Conservation (phyloP, 345 rosid genomes). For the Arabidopsis arenosa region DNA sequence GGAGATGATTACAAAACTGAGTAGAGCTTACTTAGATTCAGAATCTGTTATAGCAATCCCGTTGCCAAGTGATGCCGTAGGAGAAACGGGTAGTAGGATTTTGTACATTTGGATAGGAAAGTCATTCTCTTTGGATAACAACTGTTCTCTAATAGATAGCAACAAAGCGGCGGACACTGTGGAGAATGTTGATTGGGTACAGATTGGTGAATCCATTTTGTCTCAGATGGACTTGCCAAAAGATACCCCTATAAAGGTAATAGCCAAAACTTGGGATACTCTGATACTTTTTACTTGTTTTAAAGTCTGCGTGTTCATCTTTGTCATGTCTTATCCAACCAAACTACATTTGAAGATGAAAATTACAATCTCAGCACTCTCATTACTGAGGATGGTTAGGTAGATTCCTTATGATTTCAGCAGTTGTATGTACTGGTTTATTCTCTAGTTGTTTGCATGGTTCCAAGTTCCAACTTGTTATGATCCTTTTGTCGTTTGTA, state of each 20-base stretch:
- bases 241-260: constrained; percentile 72
- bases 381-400: background rate
- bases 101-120: constrained; percentile 89
- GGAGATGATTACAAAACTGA: constrained; percentile 58
- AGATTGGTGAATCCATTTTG: constrained; percentile 62
- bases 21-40: constrained; percentile 58
- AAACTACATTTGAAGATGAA: background rate
- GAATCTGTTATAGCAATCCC: constrained; percentile 66
- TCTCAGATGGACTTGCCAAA: constrained; percentile 63
- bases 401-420: background rate
- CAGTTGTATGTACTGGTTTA: constrained; percentile 13
- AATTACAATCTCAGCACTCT: constrained; percentile 14
- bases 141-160: constrained; percentile 53
- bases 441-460: background rate
- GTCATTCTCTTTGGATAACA: constrained; percentile 54
- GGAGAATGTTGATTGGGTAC: constrained; percentile 64
- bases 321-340: constrained; percentile 11
- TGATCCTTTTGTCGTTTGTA: constrained; percentile 5
- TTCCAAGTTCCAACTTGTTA: constrained; percentile 12
- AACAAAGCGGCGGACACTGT: constrained; percentile 43
- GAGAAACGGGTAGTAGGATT: constrained; percentile 53
- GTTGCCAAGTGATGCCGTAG: constrained; percentile 49
- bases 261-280: background rate
- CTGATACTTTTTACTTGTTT: background rate
- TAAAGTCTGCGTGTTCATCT: background rate